phyloP scores from a whole-genome alignment of 2,329 filamentous ascomycete species.

The Epichloe glyceriae region DNA sequence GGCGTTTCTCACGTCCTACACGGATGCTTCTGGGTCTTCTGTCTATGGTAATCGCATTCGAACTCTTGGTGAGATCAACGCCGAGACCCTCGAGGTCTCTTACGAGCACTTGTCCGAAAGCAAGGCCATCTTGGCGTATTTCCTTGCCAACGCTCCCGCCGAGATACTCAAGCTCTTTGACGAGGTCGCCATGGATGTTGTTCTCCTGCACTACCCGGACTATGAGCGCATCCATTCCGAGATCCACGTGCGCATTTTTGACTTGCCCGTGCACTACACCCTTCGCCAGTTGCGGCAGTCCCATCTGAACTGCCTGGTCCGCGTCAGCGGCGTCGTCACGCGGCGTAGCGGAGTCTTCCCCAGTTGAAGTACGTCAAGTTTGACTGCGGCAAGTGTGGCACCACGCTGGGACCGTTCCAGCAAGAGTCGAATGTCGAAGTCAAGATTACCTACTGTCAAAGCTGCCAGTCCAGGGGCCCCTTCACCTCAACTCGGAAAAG shows the following conservation, averaged over 20 bases:
- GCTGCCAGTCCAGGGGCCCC: conserved; percentile 86
- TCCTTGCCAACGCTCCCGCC: conserved; percentile 87
- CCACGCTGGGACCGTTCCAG: conserved; percentile 88
- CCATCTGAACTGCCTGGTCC: conserved; percentile 89
- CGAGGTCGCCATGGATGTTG: conserved; percentile 91
- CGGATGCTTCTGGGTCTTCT: conserved; percentile 74
- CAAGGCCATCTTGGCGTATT: conserved; percentile 90
- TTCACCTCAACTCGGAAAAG: conserved; percentile 96
- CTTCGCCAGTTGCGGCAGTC: conserved; percentile 88
- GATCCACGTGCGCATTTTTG: conserved; percentile 93
- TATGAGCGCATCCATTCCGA: conserved; percentile 96
- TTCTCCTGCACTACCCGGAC: conserved; percentile 89
- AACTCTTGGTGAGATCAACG: conserved; percentile 93
- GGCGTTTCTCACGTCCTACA: conserved; percentile 91
- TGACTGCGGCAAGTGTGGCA: conserved; percentile 84
- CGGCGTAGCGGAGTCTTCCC: conserved; percentile 91
- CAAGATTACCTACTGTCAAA: conserved; percentile 91
- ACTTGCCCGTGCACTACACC: conserved; percentile 88
- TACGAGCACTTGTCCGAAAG: conserved; percentile 83
- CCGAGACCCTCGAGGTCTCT: conserved; percentile 89
- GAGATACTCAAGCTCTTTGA: conserved; percentile 95
- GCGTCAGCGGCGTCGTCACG: conserved; percentile 91
- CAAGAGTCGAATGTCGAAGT: conserved; percentile 95
- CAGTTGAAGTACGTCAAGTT: conserved; percentile 99
- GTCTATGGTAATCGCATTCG: conserved; percentile 92